Base-by-base conservation (phyloP, 306 rosid species). In the Gastrolobium villosum region DNA sequence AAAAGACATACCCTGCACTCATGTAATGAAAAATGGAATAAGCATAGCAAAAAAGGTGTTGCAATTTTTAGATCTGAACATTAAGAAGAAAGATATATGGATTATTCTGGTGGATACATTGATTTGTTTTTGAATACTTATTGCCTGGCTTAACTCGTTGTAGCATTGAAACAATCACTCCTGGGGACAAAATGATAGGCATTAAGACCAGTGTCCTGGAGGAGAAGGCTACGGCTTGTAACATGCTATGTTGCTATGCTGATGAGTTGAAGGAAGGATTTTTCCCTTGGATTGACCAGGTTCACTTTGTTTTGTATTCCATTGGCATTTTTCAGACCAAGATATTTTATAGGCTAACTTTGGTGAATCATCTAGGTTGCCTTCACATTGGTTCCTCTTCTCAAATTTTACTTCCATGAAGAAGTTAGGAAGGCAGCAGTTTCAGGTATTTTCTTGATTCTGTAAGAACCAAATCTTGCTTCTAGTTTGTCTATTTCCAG, bases 381-480 rank as follows among this genome's bases (percentile, higher is more conserved):
- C 74, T 91, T 83, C 37, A 95, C 96, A 37, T 86, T 95, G 83
- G 98, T 93, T 85, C 99, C 99, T 43, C 99, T 95, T 86, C 91
- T 95, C 70, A 95, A 93, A 84, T 95, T 95, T 79, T 95, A 95
- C 82, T 95, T 95, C 78, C 99, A 95, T 41, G 99, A 95, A 87
- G 99, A 95, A 86, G 99, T 95, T 63, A 89, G 99, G 87, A 95
- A 93, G 86, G 99, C 99, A 35, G 99, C 99, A 74, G 98, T 93
- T 86, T 95, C 99, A 85, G 99, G 99, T 95, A 86, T 15, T 65
- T 53, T 64, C 41, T 70, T 79, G 70, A 65, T 7, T 72, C 80
- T 31, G 2, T 20, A 15, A 52, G 62, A 49, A 65, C 46, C 63
- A 5, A 31, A 50, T 70, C 59, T 63, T 35, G 20, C 46, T 75